These are phyloP conservation scores for Serendipita sp. DNA, from an alignment of 768 basidiomycete species.

Conservation along the genomic window DNA sequence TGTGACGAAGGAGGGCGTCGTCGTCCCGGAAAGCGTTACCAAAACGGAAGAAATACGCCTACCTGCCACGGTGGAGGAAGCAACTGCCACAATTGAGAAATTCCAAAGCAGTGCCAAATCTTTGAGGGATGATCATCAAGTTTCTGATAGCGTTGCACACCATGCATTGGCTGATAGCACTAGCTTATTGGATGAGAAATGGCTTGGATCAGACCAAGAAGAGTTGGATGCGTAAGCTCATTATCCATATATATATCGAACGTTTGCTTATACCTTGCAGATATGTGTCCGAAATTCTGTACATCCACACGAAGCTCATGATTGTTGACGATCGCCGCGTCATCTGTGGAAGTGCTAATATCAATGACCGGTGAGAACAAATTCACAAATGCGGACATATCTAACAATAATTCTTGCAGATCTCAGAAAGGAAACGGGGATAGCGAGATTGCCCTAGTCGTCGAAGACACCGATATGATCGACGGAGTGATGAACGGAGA, in stretches of 20 bases:
- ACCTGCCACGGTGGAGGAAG: slow-evolving; percentile 51
- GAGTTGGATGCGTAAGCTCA: slow-evolving; percentile 32
- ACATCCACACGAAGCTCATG: slow-evolving; percentile 84
- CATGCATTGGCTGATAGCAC: slow-evolving; percentile 55
- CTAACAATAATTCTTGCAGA: background rate
- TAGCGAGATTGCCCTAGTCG: slow-evolving; percentile 83
- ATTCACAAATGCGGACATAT: background rate
- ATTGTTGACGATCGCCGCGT: slow-evolving; percentile 85
- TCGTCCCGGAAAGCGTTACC: slow-evolving; percentile 22
- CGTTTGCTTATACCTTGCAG: slow-evolving; percentile 19
- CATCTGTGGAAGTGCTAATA: slow-evolving; percentile 87
- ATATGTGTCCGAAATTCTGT: slow-evolving; percentile 65
- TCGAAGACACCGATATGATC: slow-evolving; percentile 75
- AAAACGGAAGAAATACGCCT: slow-evolving; percentile 50
- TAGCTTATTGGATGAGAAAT: slow-evolving; percentile 51
- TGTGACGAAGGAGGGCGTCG: slow-evolving; percentile 32
- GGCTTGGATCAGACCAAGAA: slow-evolving; percentile 71
- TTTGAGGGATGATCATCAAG: slow-evolving; percentile 37
- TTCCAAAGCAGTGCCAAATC: slow-evolving; percentile 52
- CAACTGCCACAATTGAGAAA: slow-evolving; percentile 42
- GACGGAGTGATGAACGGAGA: slow-evolving; percentile 62
- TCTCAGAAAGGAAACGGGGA: slow-evolving; percentile 56
- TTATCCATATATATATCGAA: background rate
- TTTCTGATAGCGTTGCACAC: slow-evolving; percentile 65
- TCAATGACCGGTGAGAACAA: slow-evolving; percentile 49